These are phyloP conservation scores for Pestalotiopsis sp. DNA, from an alignment of 2,329 filamentous ascomycete species.

Conservation along the genomic window DNA sequence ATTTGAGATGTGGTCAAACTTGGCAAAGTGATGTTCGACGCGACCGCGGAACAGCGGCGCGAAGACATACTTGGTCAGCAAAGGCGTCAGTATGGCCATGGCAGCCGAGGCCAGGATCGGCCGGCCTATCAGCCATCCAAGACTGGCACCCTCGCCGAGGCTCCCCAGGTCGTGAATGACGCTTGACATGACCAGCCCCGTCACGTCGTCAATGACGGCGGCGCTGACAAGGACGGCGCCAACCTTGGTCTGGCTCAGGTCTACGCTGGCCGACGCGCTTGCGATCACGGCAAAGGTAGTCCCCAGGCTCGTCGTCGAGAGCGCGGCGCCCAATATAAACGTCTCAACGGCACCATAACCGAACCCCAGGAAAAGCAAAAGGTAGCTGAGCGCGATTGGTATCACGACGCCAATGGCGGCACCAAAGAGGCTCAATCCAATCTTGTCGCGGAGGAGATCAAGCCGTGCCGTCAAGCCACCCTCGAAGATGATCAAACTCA, in stretches of 20 bases:
- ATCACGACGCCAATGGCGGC: background rate
- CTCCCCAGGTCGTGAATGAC: constrained; percentile 22
- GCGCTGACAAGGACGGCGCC: constrained; percentile 45
- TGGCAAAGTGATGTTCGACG: constrained; percentile 32
- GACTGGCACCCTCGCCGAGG: constrained; percentile 19
- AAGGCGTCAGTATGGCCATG: constrained; percentile 33
- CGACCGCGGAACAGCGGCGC: constrained; percentile 31
- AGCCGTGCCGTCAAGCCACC: too few species aligned
- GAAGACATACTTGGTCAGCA: constrained; percentile 14
- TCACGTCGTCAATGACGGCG: constrained; percentile 46
- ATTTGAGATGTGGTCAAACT: constrained; percentile 27
- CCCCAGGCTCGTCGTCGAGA: too few species aligned
- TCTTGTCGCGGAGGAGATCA: too few species aligned
- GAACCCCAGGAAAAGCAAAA: background rate
- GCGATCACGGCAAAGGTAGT: background rate
- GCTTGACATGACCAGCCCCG: constrained; percentile 41
- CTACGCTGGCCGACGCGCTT: constrained; percentile 29
- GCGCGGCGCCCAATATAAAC: too few species aligned
- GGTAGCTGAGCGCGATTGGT: background rate
- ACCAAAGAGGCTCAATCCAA: background rate
- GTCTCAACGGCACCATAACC: constrained; percentile 9
- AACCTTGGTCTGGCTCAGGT: constrained; percentile 41
- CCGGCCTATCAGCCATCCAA: constrained; percentile 37
- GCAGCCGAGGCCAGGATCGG: constrained; percentile 37
- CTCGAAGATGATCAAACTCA: too few species aligned